Base-by-base conservation (phyloP, 805 yeast species). In the Starmera caribaea region DNA sequence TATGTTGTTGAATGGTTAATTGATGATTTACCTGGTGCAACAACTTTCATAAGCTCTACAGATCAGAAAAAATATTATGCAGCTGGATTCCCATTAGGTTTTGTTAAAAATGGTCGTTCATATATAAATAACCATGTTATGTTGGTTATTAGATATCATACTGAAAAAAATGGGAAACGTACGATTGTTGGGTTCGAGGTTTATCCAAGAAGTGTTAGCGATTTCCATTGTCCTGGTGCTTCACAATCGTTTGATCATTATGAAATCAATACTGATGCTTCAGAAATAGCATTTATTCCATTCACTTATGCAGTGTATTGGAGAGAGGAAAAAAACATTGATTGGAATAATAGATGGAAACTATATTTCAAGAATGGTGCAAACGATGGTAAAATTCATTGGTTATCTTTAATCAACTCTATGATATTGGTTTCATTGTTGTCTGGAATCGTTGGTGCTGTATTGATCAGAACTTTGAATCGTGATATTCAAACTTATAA, bases 151-250 rank as follows among this genome's bases (percentile, higher is more conserved):
- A 70, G 95, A 51, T 83, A 76, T 61, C 81, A 85, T 48, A 62
- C 63, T 37, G 65, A 71, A 43, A 58, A 65, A 53, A 61, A 66
- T 28, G 59, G 61, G 14, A 58, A 62, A 37, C 66, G 70, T 46
- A 68, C 84, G 3, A 84, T 87, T 49, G 95, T 87, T 15, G 96
- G 95, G 0, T 83, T 88, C 49, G 96, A 87, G 61, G 84, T 86
- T 12, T 87, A 87, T 54, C 96, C 96, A 10, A 80, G 76, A 55
- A 81, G 92, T 39, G 89, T 83, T 11, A 63, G 71, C 34, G 63
- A 76, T 70, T 57, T 71, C 59, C 55, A 69, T 38, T 87, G 96
- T 57, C 94, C 95, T 2, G 89, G 88, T 11, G 78, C 82, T 4
- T 67, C 79, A 8, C 78, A 73, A 46, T 62, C 73, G 49, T 81